Percentiles rank a stretch among this genome's conserved stretches.
These are phyloP conservation scores for Albatrellus ellisii DNA, from an alignment of 768 basidiomycete species.

Conservation along the genomic window DNA sequence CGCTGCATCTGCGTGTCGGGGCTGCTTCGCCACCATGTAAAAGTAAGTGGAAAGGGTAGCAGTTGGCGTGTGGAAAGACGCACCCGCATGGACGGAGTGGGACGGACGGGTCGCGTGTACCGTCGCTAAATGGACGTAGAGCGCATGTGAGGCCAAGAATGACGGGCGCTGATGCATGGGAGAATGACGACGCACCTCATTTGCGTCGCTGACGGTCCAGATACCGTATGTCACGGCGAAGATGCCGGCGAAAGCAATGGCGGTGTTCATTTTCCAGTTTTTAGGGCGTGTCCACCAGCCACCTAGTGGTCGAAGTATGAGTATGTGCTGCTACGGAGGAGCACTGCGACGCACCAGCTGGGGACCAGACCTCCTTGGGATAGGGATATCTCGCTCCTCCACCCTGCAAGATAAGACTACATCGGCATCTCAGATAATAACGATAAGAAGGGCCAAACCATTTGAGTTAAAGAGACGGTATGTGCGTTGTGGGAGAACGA, in stretches of 20 bases:
- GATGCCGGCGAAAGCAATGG: conserved; percentile 58
- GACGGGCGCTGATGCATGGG: too few relatives aligned
- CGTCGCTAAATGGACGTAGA: conserved; percentile 4
- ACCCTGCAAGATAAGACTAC: too few relatives aligned
- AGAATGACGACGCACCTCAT: conserved; percentile 48
- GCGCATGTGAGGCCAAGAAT: neutral
- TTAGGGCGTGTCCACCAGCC: conserved; percentile 92
- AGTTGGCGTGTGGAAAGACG: neutral
- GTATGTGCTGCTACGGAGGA: neutral
- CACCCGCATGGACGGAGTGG: conserved; percentile 14
- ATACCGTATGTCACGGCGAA: conserved; percentile 48
- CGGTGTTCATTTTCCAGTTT: conserved; percentile 85
- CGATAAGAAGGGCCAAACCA: too few relatives aligned
- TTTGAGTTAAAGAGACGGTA: too few relatives aligned
- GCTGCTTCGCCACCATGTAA: conserved; percentile 9
- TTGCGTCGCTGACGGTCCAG: conserved; percentile 63
- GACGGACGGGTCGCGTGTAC: conserved; percentile 10
- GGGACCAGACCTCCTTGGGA: conserved; percentile 92
- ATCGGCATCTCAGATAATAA: too few relatives aligned
- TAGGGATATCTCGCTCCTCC: conserved; percentile 84
- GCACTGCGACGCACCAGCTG: conserved; percentile 49
- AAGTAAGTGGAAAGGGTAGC: neutral
- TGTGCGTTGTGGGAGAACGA: too few relatives aligned
- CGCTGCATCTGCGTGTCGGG: conserved; percentile 4
- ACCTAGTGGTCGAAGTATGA: conserved; percentile 30